Evolutionary conservation across 352 stramenopile species (phyloP).

Genomic region (Phytophthora hibernalis): DNA sequence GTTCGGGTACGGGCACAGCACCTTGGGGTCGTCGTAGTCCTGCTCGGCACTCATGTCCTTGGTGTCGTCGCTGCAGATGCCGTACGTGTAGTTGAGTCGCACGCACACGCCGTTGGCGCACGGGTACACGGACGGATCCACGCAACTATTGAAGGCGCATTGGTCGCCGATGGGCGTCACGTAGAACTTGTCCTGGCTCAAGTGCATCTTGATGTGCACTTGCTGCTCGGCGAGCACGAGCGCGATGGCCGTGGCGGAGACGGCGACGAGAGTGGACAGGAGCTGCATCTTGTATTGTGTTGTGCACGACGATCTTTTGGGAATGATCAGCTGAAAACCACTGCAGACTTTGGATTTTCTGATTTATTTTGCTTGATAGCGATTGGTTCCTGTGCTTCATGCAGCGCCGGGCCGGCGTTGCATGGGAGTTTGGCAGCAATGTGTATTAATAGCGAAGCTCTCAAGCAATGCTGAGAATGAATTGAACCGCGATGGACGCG

Average conservation of each 20-base stretch:
- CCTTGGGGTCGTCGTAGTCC: slow-evolving; percentile 39
- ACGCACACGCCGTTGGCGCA: slow-evolving; percentile 59
- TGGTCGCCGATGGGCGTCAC: slow-evolving; percentile 61
- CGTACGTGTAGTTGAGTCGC: slow-evolving; percentile 64
- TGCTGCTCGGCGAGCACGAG: slow-evolving; percentile 39
- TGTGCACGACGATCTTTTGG: not conserved
- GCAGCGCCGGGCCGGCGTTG: too few species aligned
- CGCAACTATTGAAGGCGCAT: slow-evolving; percentile 65
- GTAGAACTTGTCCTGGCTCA: slow-evolving; percentile 59
- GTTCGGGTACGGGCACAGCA: slow-evolving; percentile 50
- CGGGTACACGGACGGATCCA: slow-evolving; percentile 64
- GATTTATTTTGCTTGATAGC: not conserved
- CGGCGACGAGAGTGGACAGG: slow-evolving; percentile 23
- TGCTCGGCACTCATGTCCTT: slow-evolving; percentile 20
- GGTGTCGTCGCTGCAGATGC: slow-evolving; percentile 46
- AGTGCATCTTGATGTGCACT: slow-evolving; percentile 45
- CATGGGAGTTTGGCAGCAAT: too few species aligned
- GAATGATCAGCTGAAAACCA: not conserved
- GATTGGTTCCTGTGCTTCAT: too few species aligned
- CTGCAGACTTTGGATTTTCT: slow-evolving; percentile 1
- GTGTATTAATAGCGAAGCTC: too few species aligned
- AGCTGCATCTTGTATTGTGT: slow-evolving; percentile 39
- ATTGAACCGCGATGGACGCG: not conserved
- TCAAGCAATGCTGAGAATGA: slow-evolving; percentile 1
- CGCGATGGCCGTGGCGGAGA: slow-evolving; percentile 18